Percentiles rank a stretch among this genome's conserved stretches.
phyloP scores from a whole-genome alignment of 1,284 basidiomycete species.

The Schizophyllum commune region DNA sequence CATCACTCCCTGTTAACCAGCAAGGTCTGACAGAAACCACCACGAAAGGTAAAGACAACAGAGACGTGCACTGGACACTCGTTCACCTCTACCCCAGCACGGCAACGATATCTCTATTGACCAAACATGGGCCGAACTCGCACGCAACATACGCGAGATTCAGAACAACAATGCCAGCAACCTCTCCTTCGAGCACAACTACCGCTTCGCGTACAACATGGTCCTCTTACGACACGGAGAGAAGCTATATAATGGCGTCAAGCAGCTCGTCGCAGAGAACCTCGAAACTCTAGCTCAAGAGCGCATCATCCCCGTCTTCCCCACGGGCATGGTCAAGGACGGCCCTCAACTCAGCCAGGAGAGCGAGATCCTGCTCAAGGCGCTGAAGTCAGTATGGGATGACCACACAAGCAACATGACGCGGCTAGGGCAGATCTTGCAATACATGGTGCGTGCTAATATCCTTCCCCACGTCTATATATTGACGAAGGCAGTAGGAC shows the following conservation, averaged over 20 bases:
- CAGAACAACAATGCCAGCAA: constrained; percentile 91
- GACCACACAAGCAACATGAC: constrained; percentile 90
- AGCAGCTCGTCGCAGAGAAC: constrained; percentile 74
- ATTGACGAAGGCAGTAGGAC: constrained; percentile 51
- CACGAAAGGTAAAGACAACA: constrained; percentile 25
- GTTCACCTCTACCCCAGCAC: constrained; percentile 35
- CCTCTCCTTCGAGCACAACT: constrained; percentile 96
- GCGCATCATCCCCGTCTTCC: constrained; percentile 82
- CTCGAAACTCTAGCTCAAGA: constrained; percentile 74
- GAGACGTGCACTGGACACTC: not conserved
- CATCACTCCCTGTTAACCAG: not conserved
- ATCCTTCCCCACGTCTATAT: constrained; percentile 6
- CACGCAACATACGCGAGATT: constrained; percentile 88
- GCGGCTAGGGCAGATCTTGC: constrained; percentile 85
- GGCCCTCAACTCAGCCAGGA: constrained; percentile 39
- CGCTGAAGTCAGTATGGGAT: constrained; percentile 85
- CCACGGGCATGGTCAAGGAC: constrained; percentile 27
- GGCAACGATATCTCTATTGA: constrained; percentile 62
- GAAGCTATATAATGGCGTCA: constrained; percentile 85
- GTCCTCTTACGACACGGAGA: constrained; percentile 84
- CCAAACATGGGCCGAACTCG: constrained; percentile 70
- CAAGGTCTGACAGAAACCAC: constrained; percentile 27
- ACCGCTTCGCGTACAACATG: constrained; percentile 92
- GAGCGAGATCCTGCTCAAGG: constrained; percentile 80
- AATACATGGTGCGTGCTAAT: constrained; percentile 81